Evolutionary conservation across 2,329 filamentous ascomycete genomes (phyloP).

Genomic region (Alternaria atra): DNA sequence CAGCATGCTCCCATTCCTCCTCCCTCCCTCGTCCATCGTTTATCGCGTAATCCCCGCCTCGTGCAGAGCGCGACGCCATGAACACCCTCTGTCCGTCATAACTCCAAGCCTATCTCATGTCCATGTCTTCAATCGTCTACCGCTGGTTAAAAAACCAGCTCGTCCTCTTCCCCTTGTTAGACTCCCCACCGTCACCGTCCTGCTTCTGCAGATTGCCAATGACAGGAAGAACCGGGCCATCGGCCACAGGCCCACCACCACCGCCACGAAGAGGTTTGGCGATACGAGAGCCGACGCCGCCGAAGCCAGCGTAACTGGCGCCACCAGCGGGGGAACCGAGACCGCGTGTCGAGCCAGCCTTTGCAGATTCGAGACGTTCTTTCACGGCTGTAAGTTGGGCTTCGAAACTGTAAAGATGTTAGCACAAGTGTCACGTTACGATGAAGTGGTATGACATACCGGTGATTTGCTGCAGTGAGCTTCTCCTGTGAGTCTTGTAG

Average conservation of each 20-base stretch:
- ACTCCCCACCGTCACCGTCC: constrained; percentile 60
- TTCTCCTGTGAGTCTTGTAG: constrained; percentile 99
- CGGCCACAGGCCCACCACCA: constrained; percentile 56
- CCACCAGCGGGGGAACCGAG: constrained; percentile 69
- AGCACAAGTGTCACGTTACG: constrained; percentile 5
- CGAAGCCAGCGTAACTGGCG: constrained; percentile 71
- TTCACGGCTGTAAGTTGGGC: constrained; percentile 96
- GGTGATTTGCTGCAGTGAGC: constrained; percentile 93
- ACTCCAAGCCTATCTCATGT: background rate
- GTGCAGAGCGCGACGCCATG: background rate
- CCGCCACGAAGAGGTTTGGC: constrained; percentile 67
- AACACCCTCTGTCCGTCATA: background rate
- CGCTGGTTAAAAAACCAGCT: constrained; percentile 74
- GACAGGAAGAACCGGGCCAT: constrained; percentile 52
- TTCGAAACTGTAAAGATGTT: constrained; percentile 77
- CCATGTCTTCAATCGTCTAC: background rate
- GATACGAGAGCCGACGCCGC: constrained; percentile 64
- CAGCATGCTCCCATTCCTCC: background rate
- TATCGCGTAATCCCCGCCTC: too few species aligned
- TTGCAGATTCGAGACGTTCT: constrained; percentile 94
- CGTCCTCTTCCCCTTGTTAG: constrained; percentile 67
- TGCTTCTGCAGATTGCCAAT: constrained; percentile 60
- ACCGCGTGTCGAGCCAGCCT: constrained; percentile 87
- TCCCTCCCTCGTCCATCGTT: background rate
- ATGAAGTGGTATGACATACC: constrained; percentile 67